Conservation (phyloP, 208 protist species). For the Eutreptiella sp. region DNA sequence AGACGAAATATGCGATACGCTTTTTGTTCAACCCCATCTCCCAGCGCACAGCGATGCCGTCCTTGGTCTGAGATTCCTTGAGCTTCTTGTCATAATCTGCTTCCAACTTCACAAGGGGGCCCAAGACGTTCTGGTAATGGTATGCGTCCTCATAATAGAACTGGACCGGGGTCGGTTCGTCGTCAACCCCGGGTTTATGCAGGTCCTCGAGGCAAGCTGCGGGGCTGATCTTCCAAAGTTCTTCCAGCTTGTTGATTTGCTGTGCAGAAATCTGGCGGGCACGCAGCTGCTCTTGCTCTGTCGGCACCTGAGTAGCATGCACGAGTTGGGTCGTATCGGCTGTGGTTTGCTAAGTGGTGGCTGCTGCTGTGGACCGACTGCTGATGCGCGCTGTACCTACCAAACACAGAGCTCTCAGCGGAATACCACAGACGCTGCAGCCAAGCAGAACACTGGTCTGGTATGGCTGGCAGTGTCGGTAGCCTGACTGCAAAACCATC, state of each 20-base stretch:
- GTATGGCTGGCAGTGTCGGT: too few relatives aligned
- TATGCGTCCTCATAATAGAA: conserved; percentile 77
- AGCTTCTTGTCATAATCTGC: conserved; percentile 74
- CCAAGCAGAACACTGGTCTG: too few relatives aligned
- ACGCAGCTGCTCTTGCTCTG: conserved; percentile 52
- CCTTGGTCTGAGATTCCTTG: conserved; percentile 74
- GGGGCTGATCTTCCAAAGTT: conserved; percentile 75
- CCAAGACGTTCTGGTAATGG: conserved; percentile 80
- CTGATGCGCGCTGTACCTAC: too few relatives aligned
- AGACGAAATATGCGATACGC: conserved; percentile 55
- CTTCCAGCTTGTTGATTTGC: conserved; percentile 79
- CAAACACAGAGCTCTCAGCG: too few relatives aligned
- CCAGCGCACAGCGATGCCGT: conserved; percentile 65
- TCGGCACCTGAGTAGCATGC: conserved; percentile 33
- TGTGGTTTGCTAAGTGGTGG: too few relatives aligned
- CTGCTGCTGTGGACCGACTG: too few relatives aligned
- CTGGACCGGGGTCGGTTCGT: conserved; percentile 47
- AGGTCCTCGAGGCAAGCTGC: conserved; percentile 55
- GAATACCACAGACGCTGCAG: too few relatives aligned
- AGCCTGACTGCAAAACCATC: too few relatives aligned
- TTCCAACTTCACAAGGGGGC: conserved; percentile 79
- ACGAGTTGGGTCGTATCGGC: too few relatives aligned
- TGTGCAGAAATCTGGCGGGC: conserved; percentile 54
- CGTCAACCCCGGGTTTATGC: conserved; percentile 43
- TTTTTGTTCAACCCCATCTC: conserved; percentile 63